Conservation (phyloP, 352 stramenopile genomes). For the Globisporangium takayamanum region DNA sequence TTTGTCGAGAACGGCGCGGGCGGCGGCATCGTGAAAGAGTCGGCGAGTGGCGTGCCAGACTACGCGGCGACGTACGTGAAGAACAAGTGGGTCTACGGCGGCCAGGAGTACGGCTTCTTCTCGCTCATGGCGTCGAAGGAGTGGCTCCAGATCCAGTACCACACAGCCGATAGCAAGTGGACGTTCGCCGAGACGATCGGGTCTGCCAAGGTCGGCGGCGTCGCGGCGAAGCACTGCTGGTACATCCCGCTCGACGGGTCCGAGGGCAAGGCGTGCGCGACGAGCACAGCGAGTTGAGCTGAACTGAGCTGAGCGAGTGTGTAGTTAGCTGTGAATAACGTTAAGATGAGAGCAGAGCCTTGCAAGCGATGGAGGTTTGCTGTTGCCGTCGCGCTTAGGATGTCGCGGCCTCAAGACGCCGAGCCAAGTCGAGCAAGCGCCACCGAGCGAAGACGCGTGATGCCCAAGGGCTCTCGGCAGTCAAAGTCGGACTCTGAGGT, state of each 20-base stretch:
- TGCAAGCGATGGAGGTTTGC: too few species aligned
- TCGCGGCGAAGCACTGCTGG: constrained; percentile 71
- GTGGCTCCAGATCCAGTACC: constrained; percentile 65
- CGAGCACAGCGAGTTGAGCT: too few species aligned
- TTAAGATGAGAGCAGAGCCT: too few species aligned
- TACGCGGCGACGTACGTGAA: constrained; percentile 35
- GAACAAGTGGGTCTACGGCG: constrained; percentile 52
- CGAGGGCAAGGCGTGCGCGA: constrained; percentile 12
- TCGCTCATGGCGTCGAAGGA: constrained; percentile 46
- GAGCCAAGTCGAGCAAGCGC: too few species aligned
- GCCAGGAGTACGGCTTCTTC: constrained; percentile 74
- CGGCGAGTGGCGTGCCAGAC: constrained; percentile 59
- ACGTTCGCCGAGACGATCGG: constrained; percentile 44
- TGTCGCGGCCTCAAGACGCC: too few species aligned
- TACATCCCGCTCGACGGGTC: constrained; percentile 47
- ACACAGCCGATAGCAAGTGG: constrained; percentile 63
- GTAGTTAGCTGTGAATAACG: too few species aligned
- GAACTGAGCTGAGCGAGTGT: too few species aligned
- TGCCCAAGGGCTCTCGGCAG: too few species aligned
- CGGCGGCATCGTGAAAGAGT: constrained; percentile 76
- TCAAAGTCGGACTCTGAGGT: too few species aligned
- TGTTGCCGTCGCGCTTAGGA: too few species aligned
- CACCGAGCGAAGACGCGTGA: too few species aligned
- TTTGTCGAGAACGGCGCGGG: constrained; percentile 78
- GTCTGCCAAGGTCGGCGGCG: constrained; percentile 37